Conservation (phyloP, 352 stramenopile species). For the Phytophthora europaea region DNA sequence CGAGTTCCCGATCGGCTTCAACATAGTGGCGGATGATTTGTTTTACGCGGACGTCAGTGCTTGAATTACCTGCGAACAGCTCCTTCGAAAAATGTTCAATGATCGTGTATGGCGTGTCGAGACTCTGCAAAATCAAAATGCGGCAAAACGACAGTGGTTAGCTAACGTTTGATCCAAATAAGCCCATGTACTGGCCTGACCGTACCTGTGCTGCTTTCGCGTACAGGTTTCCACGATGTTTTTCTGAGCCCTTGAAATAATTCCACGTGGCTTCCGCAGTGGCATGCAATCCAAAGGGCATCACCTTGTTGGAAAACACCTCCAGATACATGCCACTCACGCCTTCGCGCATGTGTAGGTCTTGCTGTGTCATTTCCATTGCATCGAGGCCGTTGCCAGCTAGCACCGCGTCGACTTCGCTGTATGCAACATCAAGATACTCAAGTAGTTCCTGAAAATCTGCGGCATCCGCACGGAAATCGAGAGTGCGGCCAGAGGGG, state of each 20-base stretch:
- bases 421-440: constrained; percentile 12
- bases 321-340: constrained; percentile 18
- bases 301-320: constrained; percentile 24
- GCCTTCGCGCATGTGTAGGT: constrained; percentile 14
- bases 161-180: not conserved
- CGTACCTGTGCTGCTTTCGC: constrained; percentile 26
- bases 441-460: constrained; percentile 31
- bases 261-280: constrained; percentile 19
- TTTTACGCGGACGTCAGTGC: constrained; percentile 38
- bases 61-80: constrained; percentile 36
- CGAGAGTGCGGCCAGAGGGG: constrained; percentile 6
- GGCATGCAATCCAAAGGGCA: constrained; percentile 19
- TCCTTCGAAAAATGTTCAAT: constrained; percentile 48
- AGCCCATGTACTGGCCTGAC: not conserved
- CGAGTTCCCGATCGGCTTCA: constrained; percentile 35
- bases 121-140: constrained; percentile 10
- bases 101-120: constrained; percentile 40
- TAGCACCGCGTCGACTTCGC: constrained; percentile 16
- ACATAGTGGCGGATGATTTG: constrained; percentile 38
- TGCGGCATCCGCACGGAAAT: constrained; percentile 21
- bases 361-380: constrained; percentile 18
- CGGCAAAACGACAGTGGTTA: not conserved
- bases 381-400: constrained; percentile 11
- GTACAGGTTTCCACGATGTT: constrained; percentile 24
- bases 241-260: constrained; percentile 30